Percentiles rank a stretch among this genome's conserved stretches.
Conservation (phyloP, 768 basidiomycete genomes). For the Kwoniella sp. region DNA sequence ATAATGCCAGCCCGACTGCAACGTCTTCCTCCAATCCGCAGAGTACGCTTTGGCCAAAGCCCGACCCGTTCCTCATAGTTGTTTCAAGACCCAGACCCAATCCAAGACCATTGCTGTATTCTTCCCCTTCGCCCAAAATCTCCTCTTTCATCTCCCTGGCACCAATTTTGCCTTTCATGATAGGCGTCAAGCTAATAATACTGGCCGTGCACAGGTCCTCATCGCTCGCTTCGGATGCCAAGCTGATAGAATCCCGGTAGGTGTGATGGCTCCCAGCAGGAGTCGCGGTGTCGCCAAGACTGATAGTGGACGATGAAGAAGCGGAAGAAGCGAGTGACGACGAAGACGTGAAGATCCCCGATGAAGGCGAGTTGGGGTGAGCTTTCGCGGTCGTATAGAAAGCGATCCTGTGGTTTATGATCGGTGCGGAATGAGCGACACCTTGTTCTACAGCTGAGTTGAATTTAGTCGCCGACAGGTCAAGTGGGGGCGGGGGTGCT, state of each 20-base stretch:
- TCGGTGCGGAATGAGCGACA: constrained; percentile 24
- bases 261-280: neutral
- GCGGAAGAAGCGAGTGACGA: constrained; percentile 11
- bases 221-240: constrained; percentile 45
- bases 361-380: constrained; percentile 38
- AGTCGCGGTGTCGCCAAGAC: neutral
- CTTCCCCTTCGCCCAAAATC: constrained; percentile 8
- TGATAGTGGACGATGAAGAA: constrained; percentile 21
- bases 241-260: constrained; percentile 31
- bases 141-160: constrained; percentile 23
- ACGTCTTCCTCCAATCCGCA: constrained; percentile 11
- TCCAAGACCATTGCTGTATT: neutral
- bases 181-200: constrained; percentile 38
- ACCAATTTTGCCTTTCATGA: constrained; percentile 26
- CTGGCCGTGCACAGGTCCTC: constrained; percentile 47
- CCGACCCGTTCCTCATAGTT: neutral
- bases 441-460: neutral
- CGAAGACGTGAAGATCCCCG: constrained; percentile 34
- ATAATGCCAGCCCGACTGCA: constrained; percentile 33
- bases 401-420: constrained; percentile 42
- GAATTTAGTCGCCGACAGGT: constrained; percentile 18
- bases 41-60: neutral
- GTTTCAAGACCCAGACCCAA: constrained; percentile 18
- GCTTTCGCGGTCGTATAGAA: constrained; percentile 44
- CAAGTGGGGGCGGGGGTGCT: constrained; percentile 30